Base-by-base conservation (phyloP, 2,329 filamentous ascomycete genomes). In the Lachnellula cervina region DNA sequence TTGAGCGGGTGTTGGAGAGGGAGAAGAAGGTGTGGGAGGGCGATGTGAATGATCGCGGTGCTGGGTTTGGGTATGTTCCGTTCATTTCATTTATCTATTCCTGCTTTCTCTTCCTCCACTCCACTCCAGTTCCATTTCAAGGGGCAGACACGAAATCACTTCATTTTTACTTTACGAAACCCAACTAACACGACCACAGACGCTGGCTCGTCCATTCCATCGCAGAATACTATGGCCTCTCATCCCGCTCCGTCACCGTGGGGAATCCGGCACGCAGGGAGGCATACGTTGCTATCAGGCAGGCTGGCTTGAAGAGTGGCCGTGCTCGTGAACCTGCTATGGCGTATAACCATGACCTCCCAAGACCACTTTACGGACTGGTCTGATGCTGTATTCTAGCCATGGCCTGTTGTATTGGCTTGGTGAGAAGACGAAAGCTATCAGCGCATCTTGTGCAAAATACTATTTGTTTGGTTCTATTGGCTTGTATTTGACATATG, bases 181-280 rank as follows among this genome's bases (percentile, higher is more conserved):
- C 2, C 2, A 32, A 32, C 28, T 32, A 11, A 32, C 28, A 9
- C 2, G 9, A 32, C 32, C 49, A 48, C 59, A 93, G 89, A 63
- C 88, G 93, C 61, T 97, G 92, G 89, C 82, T 97, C 52, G 90
- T 95, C 1, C 92, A 97, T 72, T 88, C 89, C 56, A 92, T 97
- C 60, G 93, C 90, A 9, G 83, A 87, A 42, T 97, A 97, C 71
- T 97, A 97, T 69, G 92, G 55, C 14, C 50, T 57, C 21, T 53
- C 50, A 2, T 53, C 50, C 3, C 45, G 55, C 45, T 53, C 50
- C 9, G 82, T 93, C 57, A 88, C 87, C 0, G 80, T 87, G 1
- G 85, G 84, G 34, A 78, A 84, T 61, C 87, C 90, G 2, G 81
- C 84, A 14, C 81, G 86, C 51, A 82, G 89, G 51, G 87, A 93